Conservation (phyloP, 495 filamentous ascomycete species). For the Pseudotulostoma volvatum region DNA sequence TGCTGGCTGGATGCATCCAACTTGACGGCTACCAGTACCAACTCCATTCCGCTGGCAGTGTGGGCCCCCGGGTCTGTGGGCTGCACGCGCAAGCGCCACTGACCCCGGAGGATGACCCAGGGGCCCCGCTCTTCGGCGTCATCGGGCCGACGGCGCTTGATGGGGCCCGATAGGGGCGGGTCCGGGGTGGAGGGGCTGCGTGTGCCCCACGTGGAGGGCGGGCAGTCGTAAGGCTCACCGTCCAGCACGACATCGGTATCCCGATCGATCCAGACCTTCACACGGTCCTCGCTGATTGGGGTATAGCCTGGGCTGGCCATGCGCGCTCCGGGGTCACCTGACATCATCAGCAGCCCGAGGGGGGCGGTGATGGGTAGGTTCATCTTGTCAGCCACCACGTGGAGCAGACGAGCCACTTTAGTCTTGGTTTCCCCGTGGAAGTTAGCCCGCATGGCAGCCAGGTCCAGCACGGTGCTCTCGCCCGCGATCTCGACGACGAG, state of each 20-base stretch:
- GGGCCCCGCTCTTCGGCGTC: constrained; percentile 10
- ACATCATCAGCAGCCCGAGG: constrained; percentile 48
- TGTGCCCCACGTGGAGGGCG: constrained; percentile 2
- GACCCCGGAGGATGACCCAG: constrained; percentile 63
- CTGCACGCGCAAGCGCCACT: constrained; percentile 68
- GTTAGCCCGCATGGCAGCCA: constrained; percentile 39
- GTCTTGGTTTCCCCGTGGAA: constrained; percentile 54
- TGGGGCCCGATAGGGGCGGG: constrained; percentile 12
- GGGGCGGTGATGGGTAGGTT: constrained; percentile 50
- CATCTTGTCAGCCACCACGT: constrained; percentile 68
- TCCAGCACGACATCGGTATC: constrained; percentile 64
- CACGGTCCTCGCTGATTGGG: constrained; percentile 49
- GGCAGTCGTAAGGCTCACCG: constrained; percentile 22
- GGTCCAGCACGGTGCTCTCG: constrained; percentile 49
- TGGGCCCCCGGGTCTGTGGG: too few species aligned
- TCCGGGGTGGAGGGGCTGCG: constrained; percentile 1
- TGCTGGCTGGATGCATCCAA: constrained; percentile 59
- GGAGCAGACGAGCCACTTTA: constrained; percentile 55
- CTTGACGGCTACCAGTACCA: constrained; percentile 65
- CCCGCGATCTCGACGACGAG: constrained; percentile 65
- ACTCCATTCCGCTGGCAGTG: constrained; percentile 16
- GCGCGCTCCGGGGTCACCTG: constrained; percentile 32
- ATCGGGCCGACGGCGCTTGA: constrained; percentile 34
- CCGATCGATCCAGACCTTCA: constrained; percentile 47
- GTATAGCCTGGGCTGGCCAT: constrained; percentile 50